phyloP scores from a whole-genome alignment of 2,329 filamentous ascomycete species.

The Colletotrichum tanaceti region DNA sequence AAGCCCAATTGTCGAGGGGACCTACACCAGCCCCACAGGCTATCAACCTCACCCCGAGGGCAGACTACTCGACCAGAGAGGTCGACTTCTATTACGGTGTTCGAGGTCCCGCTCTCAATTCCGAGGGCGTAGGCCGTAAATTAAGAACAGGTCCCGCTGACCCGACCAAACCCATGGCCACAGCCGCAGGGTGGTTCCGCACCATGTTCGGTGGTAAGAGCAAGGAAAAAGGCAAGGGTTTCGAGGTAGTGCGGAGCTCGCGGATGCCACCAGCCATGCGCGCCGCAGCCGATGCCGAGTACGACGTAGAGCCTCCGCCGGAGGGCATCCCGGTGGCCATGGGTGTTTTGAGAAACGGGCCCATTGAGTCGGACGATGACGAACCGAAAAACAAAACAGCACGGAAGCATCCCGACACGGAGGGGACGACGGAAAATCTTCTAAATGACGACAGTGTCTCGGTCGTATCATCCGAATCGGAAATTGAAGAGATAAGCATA shows the following conservation, averaged over 20 bases:
- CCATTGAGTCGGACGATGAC: slow-evolving; percentile 73
- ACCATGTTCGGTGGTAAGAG: slow-evolving; percentile 83
- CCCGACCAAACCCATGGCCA: slow-evolving; percentile 90
- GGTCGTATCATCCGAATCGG: slow-evolving; percentile 51
- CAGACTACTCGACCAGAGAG: slow-evolving; percentile 93
- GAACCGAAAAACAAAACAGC: slow-evolving; percentile 49
- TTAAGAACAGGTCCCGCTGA: slow-evolving; percentile 95
- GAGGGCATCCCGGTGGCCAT: slow-evolving; percentile 75
- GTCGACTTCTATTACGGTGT: slow-evolving; percentile 98
- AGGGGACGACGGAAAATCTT: slow-evolving; percentile 49
- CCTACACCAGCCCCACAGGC: slow-evolving; percentile 57
- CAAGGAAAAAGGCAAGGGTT: slow-evolving; percentile 95
- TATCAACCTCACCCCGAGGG: slow-evolving; percentile 66
- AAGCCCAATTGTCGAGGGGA: slow-evolving; percentile 55
- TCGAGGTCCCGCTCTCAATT: slow-evolving; percentile 86
- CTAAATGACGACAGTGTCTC: slow-evolving; percentile 61
- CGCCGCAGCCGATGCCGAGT: slow-evolving; percentile 60
- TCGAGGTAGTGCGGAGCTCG: slow-evolving; percentile 93
- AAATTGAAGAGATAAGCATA: slow-evolving; percentile 57
- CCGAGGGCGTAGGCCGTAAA: slow-evolving; percentile 82
- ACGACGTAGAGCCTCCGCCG: slow-evolving; percentile 74
- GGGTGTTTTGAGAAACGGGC: slow-evolving; percentile 68
- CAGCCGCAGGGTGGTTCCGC: slow-evolving; percentile 90
- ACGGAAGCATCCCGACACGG: slow-evolving; percentile 42
- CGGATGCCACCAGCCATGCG: slow-evolving; percentile 84